Base-by-base conservation (phyloP, 805 yeast genomes). In the Isabelozyma rhagii region DNA sequence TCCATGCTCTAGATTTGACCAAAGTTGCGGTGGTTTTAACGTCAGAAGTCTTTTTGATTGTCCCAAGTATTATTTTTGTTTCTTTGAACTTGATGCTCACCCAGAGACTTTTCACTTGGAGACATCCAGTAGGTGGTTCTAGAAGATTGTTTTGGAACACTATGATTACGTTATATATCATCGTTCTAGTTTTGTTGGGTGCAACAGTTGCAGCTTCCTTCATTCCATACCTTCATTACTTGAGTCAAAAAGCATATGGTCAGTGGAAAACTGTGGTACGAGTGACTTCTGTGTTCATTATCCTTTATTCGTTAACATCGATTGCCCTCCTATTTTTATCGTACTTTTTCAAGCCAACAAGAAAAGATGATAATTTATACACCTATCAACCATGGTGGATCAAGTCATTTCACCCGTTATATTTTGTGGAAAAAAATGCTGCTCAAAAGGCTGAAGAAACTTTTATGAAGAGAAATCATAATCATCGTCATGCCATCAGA, bases 351-450 rank as follows among this genome's bases (percentile, higher is more conserved):
- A 77, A 78, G 49, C 83, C 89, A n/a, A 80, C 87, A 11, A 51
- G 69, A 38, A 69, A 66, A 44, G 82, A 81, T 54, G 75, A 74
- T 53, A 62, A 67, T 38, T 71, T 83, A 38, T 75, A 79, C 58
- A 82, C 83, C 55, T 86, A 81, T 63, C 88, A 83, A 63, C 89
- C 96, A 39, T 84, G 85, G 79, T 87, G 94, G 94, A 82, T 87
- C 61, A 82, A 83, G 64, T 75, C 81, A 5, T 85, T 86, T 56
- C 60, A 70, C 28, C 75, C 84, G 14, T 71, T 74, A 47, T 87
- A 87, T 64, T 87, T 74, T 67, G 84, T 83, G n/a, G 71, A 75
- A 55, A 77, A 74, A 50, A 74, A 75, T 48, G 82, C 89, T 1
- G 70, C 77, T 8, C 68, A 68, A 48, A 64, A 68, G 44, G 85